A percentile compares a stretch with the other conserved stretches of the same genome.
phyloP scores from a whole-genome alignment of 2,329 filamentous ascomycete species.

The Colletotrichum spaethianum region DNA sequence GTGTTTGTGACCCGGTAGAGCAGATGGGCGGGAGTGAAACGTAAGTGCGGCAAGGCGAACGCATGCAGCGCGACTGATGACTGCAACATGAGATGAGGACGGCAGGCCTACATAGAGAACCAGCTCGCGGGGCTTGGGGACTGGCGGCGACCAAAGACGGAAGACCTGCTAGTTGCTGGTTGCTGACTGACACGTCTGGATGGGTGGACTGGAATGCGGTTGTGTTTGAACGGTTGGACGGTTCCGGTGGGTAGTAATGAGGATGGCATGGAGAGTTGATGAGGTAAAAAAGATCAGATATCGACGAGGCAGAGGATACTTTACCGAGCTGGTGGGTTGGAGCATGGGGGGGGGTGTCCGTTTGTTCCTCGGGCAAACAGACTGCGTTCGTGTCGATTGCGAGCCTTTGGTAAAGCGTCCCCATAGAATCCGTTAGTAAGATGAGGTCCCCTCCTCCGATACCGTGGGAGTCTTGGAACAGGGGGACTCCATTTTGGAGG shows the following conservation, averaged over 20 bases:
- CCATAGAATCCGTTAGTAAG: background rate
- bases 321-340: conserved; percentile 7
- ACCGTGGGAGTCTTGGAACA: background rate
- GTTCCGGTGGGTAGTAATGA: conserved; percentile 24
- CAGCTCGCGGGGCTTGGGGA: background rate
- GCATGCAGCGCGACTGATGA: conserved; percentile 17
- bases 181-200: background rate
- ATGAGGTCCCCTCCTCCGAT: background rate
- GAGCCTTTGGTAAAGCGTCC: background rate
- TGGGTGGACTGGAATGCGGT: background rate
- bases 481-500: background rate
- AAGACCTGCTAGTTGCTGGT: background rate
- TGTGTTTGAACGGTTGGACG: conserved; percentile 8
- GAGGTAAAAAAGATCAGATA: conserved; percentile 18
- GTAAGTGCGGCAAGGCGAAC: conserved; percentile 13
- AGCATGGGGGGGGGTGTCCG: background rate
- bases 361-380: background rate
- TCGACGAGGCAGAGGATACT: background rate
- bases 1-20: conserved; percentile 4
- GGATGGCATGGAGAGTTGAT: conserved; percentile 14
- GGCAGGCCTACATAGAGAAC: background rate
- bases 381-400: background rate
- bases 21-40: background rate
- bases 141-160: background rate
- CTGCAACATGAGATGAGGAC: conserved; percentile 7